Base-by-base conservation (phyloP, 1,284 basidiomycete genomes). In the Malassezia nana region DNA sequence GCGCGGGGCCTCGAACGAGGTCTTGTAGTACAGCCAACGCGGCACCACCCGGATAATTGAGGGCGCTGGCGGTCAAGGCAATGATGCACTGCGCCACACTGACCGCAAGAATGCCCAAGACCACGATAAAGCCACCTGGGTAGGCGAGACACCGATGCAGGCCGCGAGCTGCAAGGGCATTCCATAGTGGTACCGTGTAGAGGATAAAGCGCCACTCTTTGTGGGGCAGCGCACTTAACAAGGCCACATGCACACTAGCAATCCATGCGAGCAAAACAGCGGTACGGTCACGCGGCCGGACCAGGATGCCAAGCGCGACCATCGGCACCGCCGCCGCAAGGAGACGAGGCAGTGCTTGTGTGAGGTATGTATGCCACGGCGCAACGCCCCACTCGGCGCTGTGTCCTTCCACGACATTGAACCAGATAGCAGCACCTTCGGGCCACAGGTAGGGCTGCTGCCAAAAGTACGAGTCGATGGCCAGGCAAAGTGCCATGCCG, bases 131-230 rank as follows among this genome's bases (percentile, higher is more conserved):
- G 56, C 50, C 2, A 60, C 55, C 35, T 64, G 52, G 55, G 8
- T 35, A 25, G 1, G 28, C 50, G 33, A 25, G 26, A 10, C 30
- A 31, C 24, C n/a, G 26, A 28, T 25, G 18, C 25, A 40, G 5
- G 1, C 82, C 84, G 15, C 83, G 74, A 0, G 89, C 84, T 0
- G 85, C 87, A 1, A 85, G 80, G 3, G 89, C 76, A 65, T 95
- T 95, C 73, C 89, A 78, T 0, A 83, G 68, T 0, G 92, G 90
- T 0, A 95, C 80, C 10, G 83, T 79, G 68, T 96, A 96, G 6
- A 90, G 80, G 57, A 95, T 79, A 74, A 98, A 98, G 4, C 92
- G 81, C 91, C 92, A 96, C 75, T 98, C 94, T 69, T 80, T 76
- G 59, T 75, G 75, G 20, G 81, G 84, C 0, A 96, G 78, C 16